Conservation (phyloP, 2,329 filamentous ascomycete species). For the Pseudopithomyces maydicus region DNA sequence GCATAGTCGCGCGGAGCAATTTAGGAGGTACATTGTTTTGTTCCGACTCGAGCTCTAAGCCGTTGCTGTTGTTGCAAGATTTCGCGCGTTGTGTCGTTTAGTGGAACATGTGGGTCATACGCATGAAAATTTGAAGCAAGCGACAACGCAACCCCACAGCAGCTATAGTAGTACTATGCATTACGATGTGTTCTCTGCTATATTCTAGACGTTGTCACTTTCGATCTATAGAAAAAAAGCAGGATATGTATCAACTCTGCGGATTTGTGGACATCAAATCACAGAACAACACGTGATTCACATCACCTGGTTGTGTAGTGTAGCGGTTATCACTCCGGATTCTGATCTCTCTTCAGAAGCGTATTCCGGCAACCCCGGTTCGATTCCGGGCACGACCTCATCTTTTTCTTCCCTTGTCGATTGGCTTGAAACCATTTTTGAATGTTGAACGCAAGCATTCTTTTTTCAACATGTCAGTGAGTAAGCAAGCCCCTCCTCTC, state of each 20-base stretch:
- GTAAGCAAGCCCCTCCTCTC: no score
- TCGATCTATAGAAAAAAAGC: no score
- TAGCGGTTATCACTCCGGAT: constrained; percentile 7
- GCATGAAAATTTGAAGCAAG: background rate
- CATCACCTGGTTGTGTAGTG: constrained; percentile 2
- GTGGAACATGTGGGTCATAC: constrained; percentile 1
- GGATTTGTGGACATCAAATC: background rate
- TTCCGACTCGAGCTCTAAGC: no score
- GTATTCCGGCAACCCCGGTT: constrained; percentile 5
- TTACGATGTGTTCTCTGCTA: no score
- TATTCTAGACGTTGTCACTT: no score
- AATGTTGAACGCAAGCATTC: no score
- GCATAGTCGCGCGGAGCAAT: no score
- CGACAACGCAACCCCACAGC: background rate
- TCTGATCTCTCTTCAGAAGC: constrained; percentile 1
- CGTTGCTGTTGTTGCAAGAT: background rate
- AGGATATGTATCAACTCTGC: background rate
- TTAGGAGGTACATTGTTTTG: no score
- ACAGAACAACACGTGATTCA: background rate
- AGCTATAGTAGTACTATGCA: no score
- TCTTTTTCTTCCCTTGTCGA: no score
- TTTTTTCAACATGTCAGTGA: no score
- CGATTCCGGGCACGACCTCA: constrained; percentile 6
- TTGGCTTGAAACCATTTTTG: no score
- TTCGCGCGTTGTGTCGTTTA: background rate